Base-by-base conservation (phyloP, 2,329 filamentous ascomycete species). In the Pseudogymnoascus sp. region DNA sequence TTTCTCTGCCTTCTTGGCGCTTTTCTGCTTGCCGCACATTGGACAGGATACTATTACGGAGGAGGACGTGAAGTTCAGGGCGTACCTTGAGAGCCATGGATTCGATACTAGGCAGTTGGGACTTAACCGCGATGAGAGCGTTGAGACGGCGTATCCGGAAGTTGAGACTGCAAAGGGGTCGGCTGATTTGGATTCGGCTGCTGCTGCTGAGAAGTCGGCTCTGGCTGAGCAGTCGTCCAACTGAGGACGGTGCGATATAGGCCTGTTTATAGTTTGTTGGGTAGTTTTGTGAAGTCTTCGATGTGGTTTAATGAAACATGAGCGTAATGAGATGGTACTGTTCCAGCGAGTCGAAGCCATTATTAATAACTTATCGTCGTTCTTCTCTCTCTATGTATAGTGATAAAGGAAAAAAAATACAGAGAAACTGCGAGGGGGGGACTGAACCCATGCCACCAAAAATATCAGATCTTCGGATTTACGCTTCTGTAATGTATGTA, bases 11-110 rank as follows among this genome's bases (percentile, higher is more conserved):
- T 74, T 77, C 8, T 73, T 92, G 29, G 83, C 84, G 1, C 77
- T 88, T 83, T 91, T 68, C 81, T 83, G 63, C 74, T 96, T 96
- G 59, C 92, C 92, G 0, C 77, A 90, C 58, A 88, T 97, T 65
- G 86, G 86, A n/a, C 82, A 95, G 76, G 89, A 96, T 69, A 96
- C 91, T 0, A 95, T 97, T 65, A 83, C 86, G 0, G 70, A 81
- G 14, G 92, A 97, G 74, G 92, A 97, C 70, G 71, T 78, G 7
- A 81, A 82, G 45, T 97, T 96, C 77, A 83, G 90, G 35, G 82
- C 77, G 16, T 96, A 89, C 71, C 78, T 97, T 11, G 80, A 86
- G 70, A 77, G 76, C 26, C 80, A 93, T 63, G 92, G 92, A 3
- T 96, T 88, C 76, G 91, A 96, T 72, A 88, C 84, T 3, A 76